These are phyloP conservation scores for Penicillium lividum DNA, from an alignment of 495 filamentous ascomycete species.

Conservation along the genomic window DNA sequence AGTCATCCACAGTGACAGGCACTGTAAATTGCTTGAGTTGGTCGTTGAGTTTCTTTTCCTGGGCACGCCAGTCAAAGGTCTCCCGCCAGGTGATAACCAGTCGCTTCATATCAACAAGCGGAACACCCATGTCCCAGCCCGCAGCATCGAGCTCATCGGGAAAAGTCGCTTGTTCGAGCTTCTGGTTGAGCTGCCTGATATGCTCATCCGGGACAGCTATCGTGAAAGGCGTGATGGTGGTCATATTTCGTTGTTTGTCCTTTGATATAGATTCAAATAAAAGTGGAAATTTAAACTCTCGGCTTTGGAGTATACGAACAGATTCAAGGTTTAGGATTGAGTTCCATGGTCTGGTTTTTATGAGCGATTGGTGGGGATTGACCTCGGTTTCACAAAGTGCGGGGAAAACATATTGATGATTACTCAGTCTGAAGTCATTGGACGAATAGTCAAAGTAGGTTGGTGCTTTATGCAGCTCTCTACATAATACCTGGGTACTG, in stretches of 20 bases:
- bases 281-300: not conserved
- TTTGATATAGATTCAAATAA: not conserved
- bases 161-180: slow-evolving; percentile 43
- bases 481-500: too few relatives aligned
- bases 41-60: slow-evolving; percentile 44
- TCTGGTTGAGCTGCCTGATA: slow-evolving; percentile 40
- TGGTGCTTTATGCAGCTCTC: too few relatives aligned
- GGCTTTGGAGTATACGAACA: not conserved
- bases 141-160: slow-evolving; percentile 48
- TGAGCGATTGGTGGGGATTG: too few relatives aligned
- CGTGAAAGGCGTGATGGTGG: slow-evolving; percentile 29
- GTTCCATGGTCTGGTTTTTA: too few relatives aligned
- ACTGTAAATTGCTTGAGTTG: slow-evolving; percentile 41
- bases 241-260: slow-evolving; percentile 8
- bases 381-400: too few relatives aligned
- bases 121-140: slow-evolving; percentile 51
- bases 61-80: slow-evolving; percentile 50
- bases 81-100: slow-evolving; percentile 46
- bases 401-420: too few relatives aligned
- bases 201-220: slow-evolving; percentile 45
- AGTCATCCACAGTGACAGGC: slow-evolving; percentile 33
- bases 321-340: too few relatives aligned
- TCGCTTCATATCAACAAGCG: slow-evolving; percentile 48
- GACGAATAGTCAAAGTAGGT: too few relatives aligned
- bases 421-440: too few relatives aligned